A percentile compares a stretch with the other conserved stretches of the same genome.
Conservation (phyloP, 345 rosid genomes). For the Gossypium bickii region DNA sequence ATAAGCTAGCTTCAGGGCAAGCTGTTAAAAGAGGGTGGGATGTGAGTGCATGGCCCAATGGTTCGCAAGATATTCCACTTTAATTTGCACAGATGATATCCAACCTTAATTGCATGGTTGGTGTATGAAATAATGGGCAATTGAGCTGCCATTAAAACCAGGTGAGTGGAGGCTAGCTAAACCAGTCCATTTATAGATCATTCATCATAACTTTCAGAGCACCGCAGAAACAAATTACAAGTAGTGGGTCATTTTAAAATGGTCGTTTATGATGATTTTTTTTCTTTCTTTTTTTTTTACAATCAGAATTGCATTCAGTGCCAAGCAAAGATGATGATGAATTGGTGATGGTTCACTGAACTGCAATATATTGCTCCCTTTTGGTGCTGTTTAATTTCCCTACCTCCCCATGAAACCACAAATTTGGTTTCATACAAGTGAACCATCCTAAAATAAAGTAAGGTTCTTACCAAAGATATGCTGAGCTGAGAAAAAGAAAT, state of each 20-base stretch:
- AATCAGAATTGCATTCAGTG: conserved; percentile 11
- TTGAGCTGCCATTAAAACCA: not conserved
- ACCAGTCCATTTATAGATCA: conserved; percentile 3
- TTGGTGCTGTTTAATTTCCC: not conserved
- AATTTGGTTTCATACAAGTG: not conserved
- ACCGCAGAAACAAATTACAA: not conserved
- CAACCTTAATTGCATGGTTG: conserved; percentile 11
- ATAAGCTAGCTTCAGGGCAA: not conserved
- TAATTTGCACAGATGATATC: not conserved
- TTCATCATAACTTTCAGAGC: not conserved
- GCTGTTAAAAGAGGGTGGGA: not conserved
- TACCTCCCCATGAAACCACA: no score
- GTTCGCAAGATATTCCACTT: not conserved
- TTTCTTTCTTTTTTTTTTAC: not conserved
- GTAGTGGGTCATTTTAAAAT: not conserved
- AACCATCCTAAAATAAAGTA: not conserved
- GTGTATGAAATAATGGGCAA: conserved; percentile 5
- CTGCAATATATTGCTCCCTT: not conserved
- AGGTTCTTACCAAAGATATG: not conserved
- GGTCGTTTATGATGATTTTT: not conserved
- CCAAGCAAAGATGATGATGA: not conserved
- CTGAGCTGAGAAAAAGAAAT: not conserved
- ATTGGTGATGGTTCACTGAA: not conserved
- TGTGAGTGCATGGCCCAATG: not conserved
- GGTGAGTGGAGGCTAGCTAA: not conserved